Base-by-base conservation (phyloP, 73 alveolate genomes). In the Paramecium biaurelia region DNA sequence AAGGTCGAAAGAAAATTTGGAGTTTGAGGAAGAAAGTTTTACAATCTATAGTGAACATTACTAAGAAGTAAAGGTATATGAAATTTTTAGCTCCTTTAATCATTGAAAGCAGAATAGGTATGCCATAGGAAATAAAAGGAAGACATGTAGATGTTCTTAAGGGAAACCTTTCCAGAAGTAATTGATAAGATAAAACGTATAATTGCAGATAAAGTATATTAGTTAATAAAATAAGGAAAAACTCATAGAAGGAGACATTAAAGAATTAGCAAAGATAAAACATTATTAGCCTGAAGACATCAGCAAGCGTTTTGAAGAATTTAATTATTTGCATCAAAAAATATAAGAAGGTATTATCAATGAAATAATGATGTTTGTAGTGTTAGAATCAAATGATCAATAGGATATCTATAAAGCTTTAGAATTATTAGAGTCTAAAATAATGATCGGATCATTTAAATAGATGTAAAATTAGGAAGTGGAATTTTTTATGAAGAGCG, bases 221-320 rank as follows among this genome's bases (percentile, higher is more conserved):
- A 14, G 15, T 32, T 12, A 15, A 34, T 72, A 72, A 35, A 72
- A 72, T 72, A 35, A 79, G 90, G 90, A 79, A 79, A 79, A 79
- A 42, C 45, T 79, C n/a, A 79, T 79, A 14, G 90, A 79, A 79
- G 72, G 90, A 2, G 90, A 79, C 47, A 26, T 79, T 20, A 79
- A 45, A 79, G 90, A 79, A 79, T 4, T 79, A 15, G 56, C 53
- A 15, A 79, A 79, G 74, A 38, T 79, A 20, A 43, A 47, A 15
- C 70, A 24, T 34, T 37, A 28, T 41, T 24, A 79, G 14, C n/a
- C 86, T 30, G 86, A 72, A 72, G 86, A 72, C n/a, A 12, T 38
- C 26, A 72, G 32, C 21, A 72, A 38, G 35, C 56, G 58, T 32
- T 38, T 72, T 47, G 90, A 79, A 30, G 90, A 79, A 24, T 79